These are phyloP conservation scores for Trypanosoma scelopori DNA, from an alignment of 208 protist species.

Conservation along the genomic window DNA sequence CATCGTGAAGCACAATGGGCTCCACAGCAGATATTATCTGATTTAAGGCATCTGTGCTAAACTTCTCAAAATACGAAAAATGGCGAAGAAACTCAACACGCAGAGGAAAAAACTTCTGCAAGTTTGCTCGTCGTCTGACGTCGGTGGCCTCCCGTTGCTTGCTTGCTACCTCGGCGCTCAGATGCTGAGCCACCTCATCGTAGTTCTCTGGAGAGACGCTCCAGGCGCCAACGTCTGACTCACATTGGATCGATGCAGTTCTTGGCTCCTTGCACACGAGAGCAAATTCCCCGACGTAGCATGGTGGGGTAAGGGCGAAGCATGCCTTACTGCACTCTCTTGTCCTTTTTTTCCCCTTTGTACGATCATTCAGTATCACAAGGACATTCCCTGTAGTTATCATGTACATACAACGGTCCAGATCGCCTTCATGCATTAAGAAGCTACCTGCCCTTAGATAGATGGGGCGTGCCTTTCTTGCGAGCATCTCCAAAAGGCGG, in stretches of 20 bases:
- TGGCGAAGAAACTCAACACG: constrained; percentile 71
- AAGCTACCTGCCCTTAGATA: constrained; percentile 67
- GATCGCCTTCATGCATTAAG: constrained; percentile 88
- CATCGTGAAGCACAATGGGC: constrained; percentile 84
- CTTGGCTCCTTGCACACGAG: constrained; percentile 87
- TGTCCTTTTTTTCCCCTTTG: constrained; percentile 65
- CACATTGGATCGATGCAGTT: constrained; percentile 82
- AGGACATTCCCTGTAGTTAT: constrained; percentile 70
- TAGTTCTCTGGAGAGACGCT: constrained; percentile 78
- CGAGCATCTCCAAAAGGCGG: constrained; percentile 64
- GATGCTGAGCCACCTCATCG: constrained; percentile 67
- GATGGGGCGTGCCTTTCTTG: constrained; percentile 52
- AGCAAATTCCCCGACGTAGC: constrained; percentile 89
- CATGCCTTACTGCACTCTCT: constrained; percentile 76
- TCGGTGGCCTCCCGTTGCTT: constrained; percentile 87
- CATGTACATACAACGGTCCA: constrained; percentile 88
- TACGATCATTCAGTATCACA: constrained; percentile 73
- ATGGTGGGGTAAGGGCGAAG: constrained; percentile 71
- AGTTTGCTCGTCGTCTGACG: constrained; percentile 74
- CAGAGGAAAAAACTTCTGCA: constrained; percentile 82
- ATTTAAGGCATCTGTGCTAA: constrained; percentile 53
- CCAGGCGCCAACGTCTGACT: constrained; percentile 84
- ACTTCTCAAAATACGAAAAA: constrained; percentile 78
- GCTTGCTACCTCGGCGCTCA: constrained; percentile 73
- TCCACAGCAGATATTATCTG: constrained; percentile 66